Evolutionary conservation across 805 yeast species (phyloP).

Genomic region (Barnettozyma salicaria): DNA sequence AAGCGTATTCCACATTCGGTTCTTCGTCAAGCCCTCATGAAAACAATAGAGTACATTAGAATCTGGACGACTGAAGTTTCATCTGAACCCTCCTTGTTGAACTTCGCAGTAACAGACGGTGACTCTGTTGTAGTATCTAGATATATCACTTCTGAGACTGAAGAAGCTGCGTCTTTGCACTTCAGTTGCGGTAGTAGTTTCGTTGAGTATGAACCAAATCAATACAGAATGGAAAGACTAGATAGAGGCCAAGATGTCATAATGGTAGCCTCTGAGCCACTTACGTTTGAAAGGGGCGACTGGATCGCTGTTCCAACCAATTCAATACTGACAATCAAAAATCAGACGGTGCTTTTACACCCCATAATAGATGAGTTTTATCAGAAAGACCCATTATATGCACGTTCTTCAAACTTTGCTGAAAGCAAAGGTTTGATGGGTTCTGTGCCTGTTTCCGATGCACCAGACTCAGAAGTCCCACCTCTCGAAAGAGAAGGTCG

Average conservation of each 20-base stretch:
- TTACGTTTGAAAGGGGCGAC: conserved; percentile 93
- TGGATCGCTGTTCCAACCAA: conserved; percentile 98
- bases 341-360: conserved; percentile 82
- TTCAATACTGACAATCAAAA: conserved; percentile 72
- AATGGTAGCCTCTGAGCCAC: conserved; percentile 95
- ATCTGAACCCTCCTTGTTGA: conserved; percentile 77
- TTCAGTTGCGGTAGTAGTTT: conserved; percentile 91
- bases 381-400: conserved; percentile 59
- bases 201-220: conserved; percentile 85
- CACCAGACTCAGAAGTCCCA: conserved; percentile 51
- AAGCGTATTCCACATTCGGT: conserved; percentile 46
- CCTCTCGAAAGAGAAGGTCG: conserved; percentile 78
- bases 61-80: conserved; percentile 65
- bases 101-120: conserved; percentile 95
- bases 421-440: conserved; percentile 92
- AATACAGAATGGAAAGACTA: conserved; percentile 88
- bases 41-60: conserved; percentile 69
- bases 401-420: conserved; percentile 76
- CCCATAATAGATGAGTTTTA: conserved; percentile 89
- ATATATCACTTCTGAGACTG: conserved; percentile 81
- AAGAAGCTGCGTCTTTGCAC: conserved; percentile 94
- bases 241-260: conserved; percentile 91
- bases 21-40: conserved; percentile 61
- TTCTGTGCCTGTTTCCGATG: conserved; percentile 66
- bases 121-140: conserved; percentile 78